phyloP scores from a whole-genome alignment of 306 rosid species.

The Inga laurina region DNA sequence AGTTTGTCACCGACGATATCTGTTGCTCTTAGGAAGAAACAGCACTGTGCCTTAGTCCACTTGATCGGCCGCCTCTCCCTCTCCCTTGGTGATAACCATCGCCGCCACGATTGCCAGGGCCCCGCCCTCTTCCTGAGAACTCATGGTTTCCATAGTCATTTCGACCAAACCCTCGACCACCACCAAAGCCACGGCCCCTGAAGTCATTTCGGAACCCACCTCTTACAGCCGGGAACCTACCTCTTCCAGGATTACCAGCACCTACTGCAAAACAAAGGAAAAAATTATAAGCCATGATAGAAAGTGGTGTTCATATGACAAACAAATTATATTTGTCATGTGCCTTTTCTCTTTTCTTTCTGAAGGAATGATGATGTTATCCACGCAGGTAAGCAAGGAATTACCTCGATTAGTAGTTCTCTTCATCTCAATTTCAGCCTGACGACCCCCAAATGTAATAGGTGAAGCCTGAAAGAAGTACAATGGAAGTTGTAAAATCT shows the following conservation, averaged over 20 bases:
- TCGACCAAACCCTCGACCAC: constrained; percentile 54
- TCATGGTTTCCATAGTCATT: constrained; percentile 54
- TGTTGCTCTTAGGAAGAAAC: constrained; percentile 31
- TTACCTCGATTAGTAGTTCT: constrained; percentile 71
- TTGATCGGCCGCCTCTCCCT: constrained; percentile 57
- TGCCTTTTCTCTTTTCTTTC: not conserved
- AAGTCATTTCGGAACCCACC: constrained; percentile 61
- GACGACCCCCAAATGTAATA: constrained; percentile 49
- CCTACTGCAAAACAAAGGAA: constrained; percentile 51
- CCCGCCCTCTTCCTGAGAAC: constrained; percentile 53
- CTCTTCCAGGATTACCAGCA: constrained; percentile 42
- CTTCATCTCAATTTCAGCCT: constrained; percentile 64
- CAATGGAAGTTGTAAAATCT: not conserved
- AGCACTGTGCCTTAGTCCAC: constrained; percentile 42
- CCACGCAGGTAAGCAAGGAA: constrained; percentile 3
- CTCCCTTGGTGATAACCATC: constrained; percentile 60
- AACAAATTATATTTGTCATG: not conserved
- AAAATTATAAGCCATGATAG: constrained; percentile 21
- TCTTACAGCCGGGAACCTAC: constrained; percentile 52
- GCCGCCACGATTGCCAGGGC: constrained; percentile 40
- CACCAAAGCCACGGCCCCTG: constrained; percentile 57
- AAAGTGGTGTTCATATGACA: not conserved
- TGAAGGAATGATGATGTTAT: constrained; percentile 24
- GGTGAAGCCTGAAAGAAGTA: constrained; percentile 67
- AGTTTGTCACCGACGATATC: constrained; percentile 10